phyloP scores from a whole-genome alignment of 345 rosid genomes.

The Rhizophora mangle region DNA sequence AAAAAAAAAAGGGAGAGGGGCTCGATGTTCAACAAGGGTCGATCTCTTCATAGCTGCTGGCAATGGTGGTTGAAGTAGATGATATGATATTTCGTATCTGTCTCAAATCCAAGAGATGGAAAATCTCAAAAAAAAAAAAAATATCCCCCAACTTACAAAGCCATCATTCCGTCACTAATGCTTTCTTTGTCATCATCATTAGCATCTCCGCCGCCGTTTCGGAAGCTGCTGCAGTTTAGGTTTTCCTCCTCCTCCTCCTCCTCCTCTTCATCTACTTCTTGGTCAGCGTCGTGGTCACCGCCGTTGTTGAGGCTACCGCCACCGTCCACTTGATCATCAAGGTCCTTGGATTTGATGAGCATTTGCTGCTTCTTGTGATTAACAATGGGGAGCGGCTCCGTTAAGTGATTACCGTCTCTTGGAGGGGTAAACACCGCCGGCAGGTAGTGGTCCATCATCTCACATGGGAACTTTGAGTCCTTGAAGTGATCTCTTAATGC shows the following conservation, averaged over 20 bases:
- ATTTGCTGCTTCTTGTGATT: constrained; percentile 24
- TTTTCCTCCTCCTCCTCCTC: neutral
- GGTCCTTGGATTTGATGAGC: neutral
- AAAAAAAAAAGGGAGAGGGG: constrained; percentile 11
- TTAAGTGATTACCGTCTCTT: constrained; percentile 58
- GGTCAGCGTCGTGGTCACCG: constrained; percentile 11
- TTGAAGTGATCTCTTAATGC: constrained; percentile 78
- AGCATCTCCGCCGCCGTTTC: constrained; percentile 35
- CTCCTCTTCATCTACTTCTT: constrained; percentile 3
- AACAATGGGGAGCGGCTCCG: constrained; percentile 51
- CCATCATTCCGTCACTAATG: constrained; percentile 4
- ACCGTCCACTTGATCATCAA: constrained; percentile 7
- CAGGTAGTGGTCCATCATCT: constrained; percentile 53
- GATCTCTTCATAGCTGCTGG: constrained; percentile 10
- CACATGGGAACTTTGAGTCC: constrained; percentile 74
- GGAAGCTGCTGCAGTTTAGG: constrained; percentile 3
- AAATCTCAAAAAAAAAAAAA: too few relatives aligned
- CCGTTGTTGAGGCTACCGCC: constrained; percentile 3
- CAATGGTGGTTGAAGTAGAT: constrained; percentile 15
- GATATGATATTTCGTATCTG: constrained; percentile 1
- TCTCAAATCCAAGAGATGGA: constrained; percentile 2
- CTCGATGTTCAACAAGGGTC: constrained; percentile 39
- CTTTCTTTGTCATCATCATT: constrained; percentile 26
- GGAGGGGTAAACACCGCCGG: constrained; percentile 89
- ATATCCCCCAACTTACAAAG: constrained; percentile 1